Base-by-base conservation (phyloP, 495 filamentous ascomycete species). In the Penicillium herquei region DNA sequence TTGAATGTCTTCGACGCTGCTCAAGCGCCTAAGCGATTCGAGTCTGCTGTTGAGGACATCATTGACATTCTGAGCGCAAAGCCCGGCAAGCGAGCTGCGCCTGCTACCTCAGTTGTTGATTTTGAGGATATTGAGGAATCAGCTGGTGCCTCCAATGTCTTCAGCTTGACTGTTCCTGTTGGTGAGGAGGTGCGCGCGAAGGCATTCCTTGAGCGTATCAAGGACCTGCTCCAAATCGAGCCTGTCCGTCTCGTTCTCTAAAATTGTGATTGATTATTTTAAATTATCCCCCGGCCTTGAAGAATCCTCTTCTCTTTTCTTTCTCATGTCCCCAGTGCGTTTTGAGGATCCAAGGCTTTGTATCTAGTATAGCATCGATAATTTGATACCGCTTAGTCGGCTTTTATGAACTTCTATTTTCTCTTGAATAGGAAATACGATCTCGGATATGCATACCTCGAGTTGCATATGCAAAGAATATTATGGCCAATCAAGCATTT, bases 201-300 rank as follows among this genome's bases (percentile, higher is more conserved):
- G 66, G 76, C 84, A 3, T 98, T 96, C 74, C 69, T 98, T 51
- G 87, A 89, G 70, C 84, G 89, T 45, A 76, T 97, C 35, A 95
- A 96, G 82, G 73, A 75, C 16, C 80, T 91, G 18, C 72, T 98
- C 61, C 93, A 94, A 71, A 80, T 77, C 43, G 88, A 96, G 72
- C 92, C 94, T 13, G 92, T 86, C 14, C 78, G 86, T 49, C 71
- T 98, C 46, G 84, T 98, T 44, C 73, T 77, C 58, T 81, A 74
- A 68, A 70, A 55, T 47, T 46, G 26, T 55, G 39, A 26, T 34
- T 55, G 55, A n/a, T 10, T 47, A 32, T 53, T 53, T 56, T 55
- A 49, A 56, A 60, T 49, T 47, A 47, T 51, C 51, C 49, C 18
- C 41, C 33, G 39, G 13, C 14, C 13, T 37, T 41, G 55, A 52